phyloP scores from a whole-genome alignment of 208 protist species.

The Acanthamoeba culbertsoni region DNA sequence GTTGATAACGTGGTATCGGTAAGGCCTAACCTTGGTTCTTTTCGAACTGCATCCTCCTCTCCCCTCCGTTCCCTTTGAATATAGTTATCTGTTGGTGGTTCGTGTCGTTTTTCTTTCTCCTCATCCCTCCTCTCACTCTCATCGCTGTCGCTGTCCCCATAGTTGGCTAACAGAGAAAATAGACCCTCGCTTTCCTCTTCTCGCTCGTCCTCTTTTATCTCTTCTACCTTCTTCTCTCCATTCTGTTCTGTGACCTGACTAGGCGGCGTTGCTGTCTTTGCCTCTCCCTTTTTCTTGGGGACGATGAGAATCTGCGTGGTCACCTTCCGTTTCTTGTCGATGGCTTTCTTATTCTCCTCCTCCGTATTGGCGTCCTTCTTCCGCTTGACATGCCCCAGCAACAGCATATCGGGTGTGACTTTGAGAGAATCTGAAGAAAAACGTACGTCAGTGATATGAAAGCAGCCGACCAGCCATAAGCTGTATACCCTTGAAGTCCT shows the following conservation, averaged over 20 bases:
- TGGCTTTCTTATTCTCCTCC: background rate
- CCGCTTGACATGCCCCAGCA: background rate
- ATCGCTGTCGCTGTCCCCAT: background rate
- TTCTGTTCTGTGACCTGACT: background rate
- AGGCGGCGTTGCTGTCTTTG: background rate
- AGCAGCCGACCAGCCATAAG: background rate
- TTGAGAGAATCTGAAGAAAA: background rate
- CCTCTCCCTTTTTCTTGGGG: background rate
- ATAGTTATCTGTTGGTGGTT: too few relatives aligned
- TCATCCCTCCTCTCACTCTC: too few relatives aligned
- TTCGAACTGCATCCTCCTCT: too few relatives aligned
- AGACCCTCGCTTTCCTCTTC: background rate
- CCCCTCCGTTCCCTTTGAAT: too few relatives aligned
- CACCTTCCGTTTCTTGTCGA: background rate
- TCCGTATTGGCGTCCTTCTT: background rate
- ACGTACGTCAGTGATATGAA: background rate
- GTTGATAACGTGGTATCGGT: too few relatives aligned
- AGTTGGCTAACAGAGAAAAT: background rate
- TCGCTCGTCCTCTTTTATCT: background rate
- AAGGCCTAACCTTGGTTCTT: too few relatives aligned
- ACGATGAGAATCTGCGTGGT: constrained; percentile 33
- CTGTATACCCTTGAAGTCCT: background rate
- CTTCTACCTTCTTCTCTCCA: background rate
- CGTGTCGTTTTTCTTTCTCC: too few relatives aligned
- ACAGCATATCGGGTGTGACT: background rate